These are phyloP conservation scores for Cyclotella distinguenda DNA, from an alignment of 108 stramenopile genomes.

Conservation along the genomic window DNA sequence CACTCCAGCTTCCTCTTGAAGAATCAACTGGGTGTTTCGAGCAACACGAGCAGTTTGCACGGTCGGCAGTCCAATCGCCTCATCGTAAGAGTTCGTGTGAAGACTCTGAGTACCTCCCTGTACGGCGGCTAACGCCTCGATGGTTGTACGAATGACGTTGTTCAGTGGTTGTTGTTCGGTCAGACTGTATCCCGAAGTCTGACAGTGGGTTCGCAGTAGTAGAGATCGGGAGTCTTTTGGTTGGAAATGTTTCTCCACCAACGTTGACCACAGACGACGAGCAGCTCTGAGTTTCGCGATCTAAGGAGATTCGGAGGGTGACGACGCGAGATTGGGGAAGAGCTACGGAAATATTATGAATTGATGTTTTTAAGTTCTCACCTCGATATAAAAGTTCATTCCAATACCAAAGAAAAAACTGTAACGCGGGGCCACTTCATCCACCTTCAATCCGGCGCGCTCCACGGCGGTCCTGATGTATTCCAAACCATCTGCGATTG, in stretches of 20 bases:
- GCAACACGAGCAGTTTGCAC: constrained; percentile 95
- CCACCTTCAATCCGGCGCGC: constrained; percentile 87
- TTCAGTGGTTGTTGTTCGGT: constrained; percentile 98
- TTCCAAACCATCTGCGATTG: constrained; percentile 93
- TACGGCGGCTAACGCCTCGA: constrained; percentile 97
- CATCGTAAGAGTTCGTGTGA: constrained; percentile 98
- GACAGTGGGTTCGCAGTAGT: constrained; percentile 94
- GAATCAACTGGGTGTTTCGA: constrained; percentile 95
- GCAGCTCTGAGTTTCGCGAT: constrained; percentile 93
- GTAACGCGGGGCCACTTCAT: constrained; percentile 93
- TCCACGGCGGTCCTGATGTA: constrained; percentile 89
- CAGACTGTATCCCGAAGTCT: constrained; percentile 93
- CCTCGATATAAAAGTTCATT: constrained; percentile 95
- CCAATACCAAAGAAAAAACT: constrained; percentile 98
- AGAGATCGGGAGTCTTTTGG: constrained; percentile 92
- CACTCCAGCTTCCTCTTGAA: constrained; percentile 95
- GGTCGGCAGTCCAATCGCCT: constrained; percentile 97
- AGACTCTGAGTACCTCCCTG: constrained; percentile 97
- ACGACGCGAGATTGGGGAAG: too few relatives aligned
- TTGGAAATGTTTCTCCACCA: constrained; percentile 85
- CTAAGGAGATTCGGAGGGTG: constrained; percentile 2
- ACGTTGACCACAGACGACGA: constrained; percentile 88
- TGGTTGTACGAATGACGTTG: constrained; percentile 95
- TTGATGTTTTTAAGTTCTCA: too few relatives aligned
- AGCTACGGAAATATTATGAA: too few relatives aligned